Percentiles rank a stretch among this genome's conserved stretches.
Conservation (phyloP, 148 eudicot species). For the Nepenthes gracilis region DNA sequence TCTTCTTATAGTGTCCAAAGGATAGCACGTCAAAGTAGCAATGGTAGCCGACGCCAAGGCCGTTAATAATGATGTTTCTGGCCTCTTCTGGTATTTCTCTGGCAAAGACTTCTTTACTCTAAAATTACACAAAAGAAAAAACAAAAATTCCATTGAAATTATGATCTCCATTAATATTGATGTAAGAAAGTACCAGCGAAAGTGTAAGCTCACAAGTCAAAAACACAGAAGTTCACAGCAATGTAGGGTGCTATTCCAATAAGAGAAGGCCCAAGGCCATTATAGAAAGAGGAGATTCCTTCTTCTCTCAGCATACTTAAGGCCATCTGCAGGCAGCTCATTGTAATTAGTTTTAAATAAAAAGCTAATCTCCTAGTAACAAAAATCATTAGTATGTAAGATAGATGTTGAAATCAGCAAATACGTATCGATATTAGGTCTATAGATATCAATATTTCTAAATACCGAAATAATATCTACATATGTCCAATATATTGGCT, state of each 20-base stretch:
- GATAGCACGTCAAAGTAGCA: constrained; percentile 85
- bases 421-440: too few relatives aligned
- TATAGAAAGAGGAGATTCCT: constrained; percentile 81
- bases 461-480: too few relatives aligned
- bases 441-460: too few relatives aligned
- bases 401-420: too few relatives aligned
- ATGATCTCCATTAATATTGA: constrained; percentile 11
- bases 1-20: constrained; percentile 85
- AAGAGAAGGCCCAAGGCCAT: constrained; percentile 94
- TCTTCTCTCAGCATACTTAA: constrained; percentile 80
- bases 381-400: background rate
- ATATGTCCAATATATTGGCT: too few relatives aligned
- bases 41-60: constrained; percentile 72
- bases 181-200: constrained; percentile 12
- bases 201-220: constrained; percentile 86
- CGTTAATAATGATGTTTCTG: constrained; percentile 73
- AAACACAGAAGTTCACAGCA: constrained; percentile 93
- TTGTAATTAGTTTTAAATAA: background rate
- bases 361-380: background rate
- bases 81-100: constrained; percentile 71
- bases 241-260: constrained; percentile 97
- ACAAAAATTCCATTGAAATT: constrained; percentile 5
- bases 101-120: constrained; percentile 97
- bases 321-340: constrained; percentile 58
- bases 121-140: constrained; percentile 20